A percentile compares a stretch with the other conserved stretches of the same genome.
Conservation (phyloP, 805 yeast genomes). For the Yarrowia sp. region DNA sequence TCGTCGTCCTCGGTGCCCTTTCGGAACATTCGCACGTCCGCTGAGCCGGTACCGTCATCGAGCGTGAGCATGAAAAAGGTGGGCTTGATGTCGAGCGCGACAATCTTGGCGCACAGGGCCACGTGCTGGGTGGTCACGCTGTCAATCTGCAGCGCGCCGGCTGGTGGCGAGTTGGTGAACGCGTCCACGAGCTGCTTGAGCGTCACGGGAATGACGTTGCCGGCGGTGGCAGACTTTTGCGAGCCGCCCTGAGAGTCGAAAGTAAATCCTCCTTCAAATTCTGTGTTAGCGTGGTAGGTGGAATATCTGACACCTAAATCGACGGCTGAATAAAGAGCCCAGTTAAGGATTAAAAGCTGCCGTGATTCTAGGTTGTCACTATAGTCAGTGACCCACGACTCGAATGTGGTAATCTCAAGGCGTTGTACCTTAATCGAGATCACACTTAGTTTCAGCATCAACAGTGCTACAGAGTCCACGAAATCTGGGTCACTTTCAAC, state of each 20-base stretch:
- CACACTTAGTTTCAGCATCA: no score
- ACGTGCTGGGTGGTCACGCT: slow-evolving; percentile 53
- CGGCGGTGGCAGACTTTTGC: slow-evolving; percentile 1
- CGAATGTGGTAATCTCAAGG: no score
- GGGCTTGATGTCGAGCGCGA: slow-evolving; percentile 42
- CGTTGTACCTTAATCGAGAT: no score
- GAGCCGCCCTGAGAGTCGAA: slow-evolving; percentile 16
- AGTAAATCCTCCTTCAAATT: slow-evolving; percentile 27
- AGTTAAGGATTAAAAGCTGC: no score
- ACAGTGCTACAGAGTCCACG: no score
- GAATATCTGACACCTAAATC: no score
- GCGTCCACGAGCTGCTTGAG: slow-evolving; percentile 59
- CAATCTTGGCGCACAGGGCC: slow-evolving; percentile 56
- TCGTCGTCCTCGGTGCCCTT: slow-evolving; percentile 35
- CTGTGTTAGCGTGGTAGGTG: slow-evolving; percentile 3
- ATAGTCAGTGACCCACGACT: no score
- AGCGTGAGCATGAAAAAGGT: slow-evolving; percentile 48
- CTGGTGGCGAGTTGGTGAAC: slow-evolving; percentile 53
- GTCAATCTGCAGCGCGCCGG: slow-evolving; percentile 50
- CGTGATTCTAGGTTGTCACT: no score
- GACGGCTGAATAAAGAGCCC: no score
- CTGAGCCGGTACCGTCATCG: slow-evolving; percentile 66
- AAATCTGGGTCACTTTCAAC: no score
- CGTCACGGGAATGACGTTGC: slow-evolving; percentile 51
- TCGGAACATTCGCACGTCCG: slow-evolving; percentile 53